A percentile compares a stretch with the other conserved stretches of the same genome.
Conservation (phyloP, 1,284 basidiomycete species). For the Sporisorium scitamineum region DNA sequence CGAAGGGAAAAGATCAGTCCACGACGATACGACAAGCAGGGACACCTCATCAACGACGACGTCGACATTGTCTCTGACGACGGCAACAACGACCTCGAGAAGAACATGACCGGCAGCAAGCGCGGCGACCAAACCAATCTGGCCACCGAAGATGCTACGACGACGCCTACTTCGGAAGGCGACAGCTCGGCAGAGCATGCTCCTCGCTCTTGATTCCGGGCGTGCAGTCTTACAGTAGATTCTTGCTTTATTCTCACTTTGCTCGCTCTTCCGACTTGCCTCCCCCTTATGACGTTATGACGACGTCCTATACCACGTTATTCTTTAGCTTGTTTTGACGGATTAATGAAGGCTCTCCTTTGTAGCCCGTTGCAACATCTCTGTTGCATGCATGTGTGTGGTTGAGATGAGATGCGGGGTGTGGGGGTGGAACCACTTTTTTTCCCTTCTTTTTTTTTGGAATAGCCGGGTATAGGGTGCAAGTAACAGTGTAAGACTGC, state of each 20-base stretch:
- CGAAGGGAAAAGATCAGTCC: slow-evolving; percentile 55
- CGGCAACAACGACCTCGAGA: slow-evolving; percentile 36
- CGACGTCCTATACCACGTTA: slow-evolving; percentile 36
- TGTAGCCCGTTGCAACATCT: background rate
- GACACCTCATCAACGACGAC: slow-evolving; percentile 53
- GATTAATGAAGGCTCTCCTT: background rate
- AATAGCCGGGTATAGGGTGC: no score
- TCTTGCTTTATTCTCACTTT: background rate
- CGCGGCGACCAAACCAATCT: slow-evolving; percentile 25
- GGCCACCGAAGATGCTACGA: slow-evolving; percentile 36
- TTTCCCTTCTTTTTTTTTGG: no score
- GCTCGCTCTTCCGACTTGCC: background rate
- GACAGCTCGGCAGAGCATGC: slow-evolving; percentile 27
- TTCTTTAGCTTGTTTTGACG: background rate
- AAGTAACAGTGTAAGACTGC: no score
- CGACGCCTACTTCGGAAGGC: slow-evolving; percentile 36
- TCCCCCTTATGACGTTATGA: slow-evolving; percentile 7
- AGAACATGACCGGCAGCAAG: slow-evolving; percentile 21
- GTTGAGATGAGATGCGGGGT: background rate
- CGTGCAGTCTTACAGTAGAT: slow-evolving; percentile 7
- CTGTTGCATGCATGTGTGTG: background rate
- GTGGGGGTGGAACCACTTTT: no score
- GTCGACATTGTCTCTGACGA: slow-evolving; percentile 42
- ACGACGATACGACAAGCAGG: slow-evolving; percentile 62
- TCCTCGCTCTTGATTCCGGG: slow-evolving; percentile 13